Base-by-base conservation (phyloP, 768 basidiomycete species). In the Suillus lakei region DNA sequence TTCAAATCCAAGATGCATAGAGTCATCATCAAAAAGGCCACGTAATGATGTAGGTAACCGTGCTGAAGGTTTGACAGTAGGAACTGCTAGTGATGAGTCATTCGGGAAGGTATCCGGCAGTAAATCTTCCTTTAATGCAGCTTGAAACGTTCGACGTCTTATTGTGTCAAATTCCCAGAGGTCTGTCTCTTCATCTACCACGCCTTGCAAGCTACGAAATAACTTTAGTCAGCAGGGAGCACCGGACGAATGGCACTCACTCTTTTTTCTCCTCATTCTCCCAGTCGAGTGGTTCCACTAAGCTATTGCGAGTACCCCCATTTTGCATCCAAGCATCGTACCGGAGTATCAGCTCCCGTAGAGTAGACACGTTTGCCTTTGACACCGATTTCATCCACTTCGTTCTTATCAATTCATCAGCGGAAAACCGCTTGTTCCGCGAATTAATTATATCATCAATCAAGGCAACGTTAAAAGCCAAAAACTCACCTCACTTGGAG, bases 301-400 rank as follows among this genome's bases (percentile, higher is more conserved):
- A 81, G 72, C 91, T 93, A n/a, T 87, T 88, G 61, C 95, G 84
- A 48, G 88, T 87, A 2, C 91, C 93, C 5, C 88, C 91, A 34
- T 77, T 79, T 66, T 86, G 82, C 56, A 84, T 75, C 91, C 91
- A 91, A 34, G 86, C 83, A 68, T 96, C 89, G 60, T 95, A 90
- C 28, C 90, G 89, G 30, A 86, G 78, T 55, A 98, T 84, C 38
- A 99, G 83, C 63, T 99, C 98, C 68, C 89, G 90, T 21, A 99
- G 80, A 21, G 86, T 79, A 0, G 88, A 82, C 16, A 95, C 79
- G 1, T 87, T 84, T 1, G 85, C 78, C 81, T 91, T 96, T 9
- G 87, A 79, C 6, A 87, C 76, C 9, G 86, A 83, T 72, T 91
- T 95, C 69, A 99, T 95, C 95, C 97, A 99, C 73, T 91, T 96